These are phyloP conservation scores for Tetramitus jugosus DNA, from an alignment of 208 protist genomes.

Conservation along the genomic window DNA sequence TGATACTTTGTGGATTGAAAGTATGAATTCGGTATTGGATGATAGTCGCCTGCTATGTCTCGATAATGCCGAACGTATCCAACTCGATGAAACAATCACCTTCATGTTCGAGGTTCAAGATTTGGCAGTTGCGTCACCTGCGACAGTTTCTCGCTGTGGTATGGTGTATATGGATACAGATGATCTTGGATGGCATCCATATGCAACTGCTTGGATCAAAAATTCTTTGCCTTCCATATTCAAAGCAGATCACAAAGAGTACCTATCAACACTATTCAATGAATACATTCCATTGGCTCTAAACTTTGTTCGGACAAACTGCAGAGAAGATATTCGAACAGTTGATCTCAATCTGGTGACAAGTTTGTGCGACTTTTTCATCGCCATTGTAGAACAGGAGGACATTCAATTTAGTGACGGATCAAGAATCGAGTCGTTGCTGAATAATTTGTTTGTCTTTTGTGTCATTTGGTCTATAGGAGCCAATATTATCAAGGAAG, in stretches of 20 bases:
- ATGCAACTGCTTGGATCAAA: conserved; percentile 70
- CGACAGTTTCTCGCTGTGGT: conserved; percentile 93
- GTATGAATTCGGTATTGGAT: conserved; percentile 95
- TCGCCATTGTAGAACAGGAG: conserved; percentile 49
- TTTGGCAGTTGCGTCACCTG: conserved; percentile 90
- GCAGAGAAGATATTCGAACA: conserved; percentile 64
- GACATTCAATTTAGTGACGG: too few species aligned
- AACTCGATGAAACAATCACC: conserved; percentile 84
- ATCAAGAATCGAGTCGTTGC: conserved; percentile 57
- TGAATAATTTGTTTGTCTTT: conserved; percentile 84
- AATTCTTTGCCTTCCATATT: conserved; percentile 46
- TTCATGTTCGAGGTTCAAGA: conserved; percentile 94
- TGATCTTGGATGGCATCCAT: conserved; percentile 81
- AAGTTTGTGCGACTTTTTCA: conserved; percentile 79
- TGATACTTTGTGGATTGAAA: conserved; percentile 98
- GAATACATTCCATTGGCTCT: conserved; percentile 67
- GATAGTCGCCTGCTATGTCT: conserved; percentile 95
- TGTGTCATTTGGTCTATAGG: conserved; percentile 90
- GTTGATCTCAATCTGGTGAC: conserved; percentile 81
- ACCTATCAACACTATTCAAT: conserved; percentile 76
- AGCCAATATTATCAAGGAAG: conserved; percentile 70
- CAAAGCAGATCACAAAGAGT: conserved; percentile 62
- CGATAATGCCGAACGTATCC: conserved; percentile 93
- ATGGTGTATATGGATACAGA: conserved; percentile 92
- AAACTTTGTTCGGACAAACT: conserved; percentile 64